Evolutionary conservation across 1,284 basidiomycete species (phyloP), one percentile per base, ranked within the genome.

Genomic region (Porogramme epimiltina): DNA sequence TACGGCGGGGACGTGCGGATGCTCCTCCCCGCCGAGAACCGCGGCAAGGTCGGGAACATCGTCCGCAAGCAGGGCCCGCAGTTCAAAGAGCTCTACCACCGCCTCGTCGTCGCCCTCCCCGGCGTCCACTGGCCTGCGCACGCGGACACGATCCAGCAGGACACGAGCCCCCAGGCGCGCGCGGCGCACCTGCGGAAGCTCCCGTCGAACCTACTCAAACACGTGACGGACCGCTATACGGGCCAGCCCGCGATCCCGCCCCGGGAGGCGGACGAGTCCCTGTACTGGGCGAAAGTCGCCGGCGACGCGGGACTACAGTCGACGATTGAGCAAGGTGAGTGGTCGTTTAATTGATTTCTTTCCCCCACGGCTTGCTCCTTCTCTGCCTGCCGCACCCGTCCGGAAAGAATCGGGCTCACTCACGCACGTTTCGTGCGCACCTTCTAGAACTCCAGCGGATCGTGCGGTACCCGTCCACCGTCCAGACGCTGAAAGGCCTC

Each of bases 1-100:
- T 99, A 99, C 68, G 75, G 78, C 15, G 93, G 93, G 20, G 97
- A 99, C 68, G 93, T 94, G 42, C 82, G 96, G 31, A 99, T 99
- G 96, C 62, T 84, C 33, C 83, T 96, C 2, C 94, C 94, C 4
- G 94, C 89, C 0, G 96, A 99, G 78, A 98, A 99, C 70, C 87
- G 93, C 22, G 79, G 84, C 56, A 99, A 99, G 73, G 88, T 98
- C n/a, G 75, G 77, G 46, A 98, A 98, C 71, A 97, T 98, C 61
- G 95, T 98, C 23, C 73, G 80, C 53, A 86, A 85, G 47, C 92
- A 97, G 71, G 77, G 81, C 20, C 79, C 81, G 5, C 92, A 94
- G 66, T 98, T 99, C 73, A 81, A 86, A 54, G 85, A 90, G 62
- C 74, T 98, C 59, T 99, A 98, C 73, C 85, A 87, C 61, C 81